Base-by-base conservation (phyloP, 352 stramenopile species). In the Globisporangium cystogenes region DNA sequence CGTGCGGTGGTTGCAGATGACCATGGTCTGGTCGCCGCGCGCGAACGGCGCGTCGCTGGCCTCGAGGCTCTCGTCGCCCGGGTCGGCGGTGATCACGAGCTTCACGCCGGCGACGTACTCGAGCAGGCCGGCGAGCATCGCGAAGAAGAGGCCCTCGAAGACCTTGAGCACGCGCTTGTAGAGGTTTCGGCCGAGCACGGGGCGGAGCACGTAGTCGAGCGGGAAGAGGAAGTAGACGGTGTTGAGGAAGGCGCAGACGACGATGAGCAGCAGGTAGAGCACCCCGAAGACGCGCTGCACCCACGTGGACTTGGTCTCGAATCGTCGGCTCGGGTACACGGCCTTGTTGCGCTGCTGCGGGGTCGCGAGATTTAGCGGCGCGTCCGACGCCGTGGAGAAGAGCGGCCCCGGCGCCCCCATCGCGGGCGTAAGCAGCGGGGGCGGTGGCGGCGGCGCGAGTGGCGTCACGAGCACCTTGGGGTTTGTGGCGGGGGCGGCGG, bases 1-100 rank as follows among this genome's bases (percentile, higher is more conserved):
- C 4, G 72, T 90, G 39, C 82, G 78, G 54, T 91, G 80, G 64
- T 91, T 93, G 50, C 63, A 84, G 40, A 93, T 69, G 26, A 91
- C 46, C 43, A 91, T 60, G 29, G 83, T 66, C 23, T 79, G 66
- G 35, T 90, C 76, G 6, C 65, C 35, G 1, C 44, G 33, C 2
- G 60, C 18, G 52, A 90, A 88, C 8, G 62, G 45, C n/a, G 74
- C 39, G 24, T 60, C 45, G 0, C n/a, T 10, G 10, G 54, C 44
- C 1, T 84, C 67, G 47, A 61, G 48, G 21, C 53, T 61, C 29
- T 53, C 65, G 33, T 58, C 57, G 27, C 57, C 43, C n/a, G 57
- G 51, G 42, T 88, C 77, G 26, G 63, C 65, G 2, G 79, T 87
- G 3, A 90, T 26, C 23, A 87, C 65, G 45, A 90, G 59, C 20